Evolutionary conservation across 495 filamentous ascomycete genomes (phyloP).

Genomic region (Daldinia vernicosa): DNA sequence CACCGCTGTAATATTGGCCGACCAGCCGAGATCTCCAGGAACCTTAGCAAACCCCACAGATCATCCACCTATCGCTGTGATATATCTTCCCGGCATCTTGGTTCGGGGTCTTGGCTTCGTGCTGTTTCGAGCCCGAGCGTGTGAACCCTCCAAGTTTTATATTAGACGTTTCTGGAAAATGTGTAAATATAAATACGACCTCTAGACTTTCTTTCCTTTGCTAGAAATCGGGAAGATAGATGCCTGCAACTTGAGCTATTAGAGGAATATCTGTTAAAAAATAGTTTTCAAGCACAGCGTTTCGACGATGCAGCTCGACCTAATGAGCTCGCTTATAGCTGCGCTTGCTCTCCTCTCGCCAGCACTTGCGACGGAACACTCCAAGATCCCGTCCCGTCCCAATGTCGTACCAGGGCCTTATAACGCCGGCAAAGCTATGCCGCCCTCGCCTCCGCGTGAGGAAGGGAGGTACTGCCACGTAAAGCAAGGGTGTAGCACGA

Average conservation of each 20-base stretch:
- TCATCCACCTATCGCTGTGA: constrained; percentile 40
- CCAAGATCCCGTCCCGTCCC: constrained; percentile 32
- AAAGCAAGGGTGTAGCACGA: constrained; percentile 8
- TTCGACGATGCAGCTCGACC: constrained; percentile 16
- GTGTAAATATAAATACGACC: constrained; percentile 19
- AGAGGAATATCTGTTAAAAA: too few species aligned
- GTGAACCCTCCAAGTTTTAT: constrained; percentile 3
- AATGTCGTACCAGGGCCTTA: constrained; percentile 29
- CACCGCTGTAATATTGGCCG: constrained; percentile 25
- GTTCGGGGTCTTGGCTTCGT: constrained; percentile 17
- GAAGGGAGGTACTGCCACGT: constrained; percentile 30
- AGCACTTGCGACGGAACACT: constrained; percentile 1
- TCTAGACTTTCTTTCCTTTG: not conserved
- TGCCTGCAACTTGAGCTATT: not conserved
- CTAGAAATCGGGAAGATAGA: not conserved
- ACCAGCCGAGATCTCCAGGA: constrained; percentile 23
- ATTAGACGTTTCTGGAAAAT: not conserved
- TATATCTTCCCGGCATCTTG: constrained; percentile 16
- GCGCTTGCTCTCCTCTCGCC: constrained; percentile 8
- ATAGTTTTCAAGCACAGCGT: not conserved
- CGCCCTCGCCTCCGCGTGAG: constrained; percentile 24
- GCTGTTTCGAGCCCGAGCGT: constrained; percentile 7
- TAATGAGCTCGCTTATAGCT: constrained; percentile 8
- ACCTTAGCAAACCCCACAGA: constrained; percentile 28
- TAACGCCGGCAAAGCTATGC: constrained; percentile 20